phyloP scores from a whole-genome alignment of 2,329 filamentous ascomycete genomes.

The Gliomastix tumulicola region DNA sequence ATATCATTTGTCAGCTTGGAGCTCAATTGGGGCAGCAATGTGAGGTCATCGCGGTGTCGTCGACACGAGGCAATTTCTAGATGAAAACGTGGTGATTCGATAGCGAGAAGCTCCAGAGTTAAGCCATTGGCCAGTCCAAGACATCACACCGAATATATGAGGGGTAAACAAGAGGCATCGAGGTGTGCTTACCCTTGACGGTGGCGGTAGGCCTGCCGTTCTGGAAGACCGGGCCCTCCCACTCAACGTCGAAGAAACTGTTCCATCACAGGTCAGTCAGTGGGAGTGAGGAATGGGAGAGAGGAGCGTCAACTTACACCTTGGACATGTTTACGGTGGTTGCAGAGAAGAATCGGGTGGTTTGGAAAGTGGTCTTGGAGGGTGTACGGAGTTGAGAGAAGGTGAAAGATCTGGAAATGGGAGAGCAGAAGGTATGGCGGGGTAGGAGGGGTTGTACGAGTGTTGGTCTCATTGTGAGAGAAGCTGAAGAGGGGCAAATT shows the following conservation, averaged over 20 bases:
- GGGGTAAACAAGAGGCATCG: slow-evolving; percentile 1
- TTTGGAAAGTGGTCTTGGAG: slow-evolving; percentile 25
- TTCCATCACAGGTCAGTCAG: slow-evolving; percentile 13
- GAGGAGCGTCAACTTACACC: slow-evolving; percentile 48
- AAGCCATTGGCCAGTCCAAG: neutral
- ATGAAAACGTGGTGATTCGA: no score
- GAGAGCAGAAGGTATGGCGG: slow-evolving; percentile 34
- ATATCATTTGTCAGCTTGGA: slow-evolving; percentile 11
- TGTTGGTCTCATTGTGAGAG: slow-evolving; percentile 35
- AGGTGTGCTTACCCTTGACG: slow-evolving; percentile 49
- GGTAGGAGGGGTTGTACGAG: slow-evolving; percentile 39
- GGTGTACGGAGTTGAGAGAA: slow-evolving; percentile 33
- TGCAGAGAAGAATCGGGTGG: slow-evolving; percentile 43
- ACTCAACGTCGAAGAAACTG: slow-evolving; percentile 66
- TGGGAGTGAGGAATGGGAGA: neutral
- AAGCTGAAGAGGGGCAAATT: slow-evolving; percentile 29
- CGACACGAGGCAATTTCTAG: no score
- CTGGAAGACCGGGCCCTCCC: slow-evolving; percentile 66
- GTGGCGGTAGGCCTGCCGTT: slow-evolving; percentile 45
- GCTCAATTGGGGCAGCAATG: neutral
- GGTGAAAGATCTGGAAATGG: slow-evolving; percentile 29
- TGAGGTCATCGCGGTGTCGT: neutral
- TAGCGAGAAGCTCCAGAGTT: no score
- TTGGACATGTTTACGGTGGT: slow-evolving; percentile 70
- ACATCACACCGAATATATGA: slow-evolving; percentile 1